phyloP scores from a whole-genome alignment of 106 monocot species.

The Dendrobium officinale region DNA sequence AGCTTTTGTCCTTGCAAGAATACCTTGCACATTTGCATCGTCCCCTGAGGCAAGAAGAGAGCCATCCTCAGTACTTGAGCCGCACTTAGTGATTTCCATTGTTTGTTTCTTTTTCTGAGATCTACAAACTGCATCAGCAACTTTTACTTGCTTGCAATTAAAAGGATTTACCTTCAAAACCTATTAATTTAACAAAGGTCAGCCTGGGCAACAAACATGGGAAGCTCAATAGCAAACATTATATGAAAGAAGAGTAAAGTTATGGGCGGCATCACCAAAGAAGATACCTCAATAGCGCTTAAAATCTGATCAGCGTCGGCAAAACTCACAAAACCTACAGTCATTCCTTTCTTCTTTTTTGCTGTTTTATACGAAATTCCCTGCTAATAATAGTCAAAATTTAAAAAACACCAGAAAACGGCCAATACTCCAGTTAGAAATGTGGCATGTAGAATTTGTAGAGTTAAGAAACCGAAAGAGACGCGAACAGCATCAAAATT shows the following conservation, averaged over 20 bases:
- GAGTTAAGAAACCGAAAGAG: not conserved
- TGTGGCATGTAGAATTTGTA: not conserved
- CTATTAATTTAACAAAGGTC: constrained; percentile 23
- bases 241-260: not conserved
- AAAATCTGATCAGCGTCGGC: constrained; percentile 42
- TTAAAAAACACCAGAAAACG: not conserved
- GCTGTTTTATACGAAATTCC: constrained; percentile 52
- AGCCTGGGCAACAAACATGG: constrained; percentile 3
- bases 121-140: constrained; percentile 58
- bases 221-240: not conserved
- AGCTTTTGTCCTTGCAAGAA: constrained; percentile 36
- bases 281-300: constrained; percentile 51
- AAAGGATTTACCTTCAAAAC: constrained; percentile 41
- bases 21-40: constrained; percentile 12
- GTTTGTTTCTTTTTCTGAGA: constrained; percentile 32
- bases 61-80: constrained; percentile 6
- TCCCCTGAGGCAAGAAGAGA: constrained; percentile 15
- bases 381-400: constrained; percentile 23
- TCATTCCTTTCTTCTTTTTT: constrained; percentile 90
- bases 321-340: constrained; percentile 80
- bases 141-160: constrained; percentile 60
- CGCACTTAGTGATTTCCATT: constrained; percentile 6
- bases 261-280: not conserved
- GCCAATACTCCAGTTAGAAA: not conserved
- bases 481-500: not conserved